Evolutionary conservation across 1,139 yeast genomes (phyloP), one percentile per base, ranked within the genome.

Genomic region (Keqinozyma sinolaborantium): DNA sequence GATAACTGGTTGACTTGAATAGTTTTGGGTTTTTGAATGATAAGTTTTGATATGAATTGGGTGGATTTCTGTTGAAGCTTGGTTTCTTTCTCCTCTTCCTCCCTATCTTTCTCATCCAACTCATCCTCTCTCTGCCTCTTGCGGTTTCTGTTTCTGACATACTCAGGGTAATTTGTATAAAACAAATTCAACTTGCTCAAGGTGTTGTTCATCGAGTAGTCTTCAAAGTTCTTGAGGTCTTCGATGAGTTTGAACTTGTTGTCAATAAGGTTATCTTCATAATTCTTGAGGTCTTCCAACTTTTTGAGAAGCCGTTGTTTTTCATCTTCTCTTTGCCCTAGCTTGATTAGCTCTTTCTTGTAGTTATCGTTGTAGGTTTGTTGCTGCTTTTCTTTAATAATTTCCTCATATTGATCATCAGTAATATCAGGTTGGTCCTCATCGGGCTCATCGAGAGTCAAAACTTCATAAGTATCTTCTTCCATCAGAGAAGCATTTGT

Each of bases 241-340:
- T 66, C 70, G 30, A 69, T 55, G 36, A 42, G 49, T 26, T 47
- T 50, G 33, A 56, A 44, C 40, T 73, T 70, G 27, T 66, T 60
- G 16, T 59, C 69, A 14, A 67, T 50, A 30, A 69, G 47, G 26
- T 51, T 33, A 12, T 36, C 33, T 41, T 69, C 75, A 43, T 69
- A 68, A 24, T 42, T 47, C 26, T 42, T 36, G 12, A 54, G 32
- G 3, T 29, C 39, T 1, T 37, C 36, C 16, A 62, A 54, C 15
- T 45, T 47, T 2, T 47, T 45, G 6, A 40, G 16, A 53, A 48
- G 8, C 19, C 16, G 3, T 32, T 27, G 19, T 44, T 48, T 40
- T 50, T 60, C n/a, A 25, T 26, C 5, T 34, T 60, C 65, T 14
- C 43, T 30, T 4, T 29, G 25, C 10, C 36, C 36, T 32, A 61